Conservation (phyloP, 352 stramenopile genomes). For the Halophytophthora polymorphica region DNA sequence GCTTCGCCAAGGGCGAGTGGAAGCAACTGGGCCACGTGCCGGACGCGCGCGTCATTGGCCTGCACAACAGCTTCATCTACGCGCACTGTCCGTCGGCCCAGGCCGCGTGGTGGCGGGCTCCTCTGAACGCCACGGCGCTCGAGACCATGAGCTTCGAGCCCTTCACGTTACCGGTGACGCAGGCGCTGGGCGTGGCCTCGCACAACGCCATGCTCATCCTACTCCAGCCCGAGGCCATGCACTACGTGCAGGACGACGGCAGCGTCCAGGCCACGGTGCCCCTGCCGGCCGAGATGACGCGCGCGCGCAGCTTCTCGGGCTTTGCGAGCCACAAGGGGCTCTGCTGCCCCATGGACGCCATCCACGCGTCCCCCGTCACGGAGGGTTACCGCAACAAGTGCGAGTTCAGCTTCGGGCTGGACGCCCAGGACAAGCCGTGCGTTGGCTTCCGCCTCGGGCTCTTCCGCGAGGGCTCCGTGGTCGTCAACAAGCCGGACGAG, state of each 20-base stretch:
- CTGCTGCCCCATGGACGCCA: conserved; percentile 85
- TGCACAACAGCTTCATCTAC: conserved; percentile 80
- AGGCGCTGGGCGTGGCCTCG: conserved; percentile 58
- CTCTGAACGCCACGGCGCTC: conserved; percentile 39
- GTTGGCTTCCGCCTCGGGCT: conserved; percentile 86
- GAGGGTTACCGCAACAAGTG: conserved; percentile 97
- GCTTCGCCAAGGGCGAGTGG: conserved; percentile 63
- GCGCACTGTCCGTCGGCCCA: conserved; percentile 23
- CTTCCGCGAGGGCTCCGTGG: conserved; percentile 75
- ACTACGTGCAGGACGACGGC: conserved; percentile 37
- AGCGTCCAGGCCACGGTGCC: conserved; percentile 33
- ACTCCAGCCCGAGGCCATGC: conserved; percentile 38
- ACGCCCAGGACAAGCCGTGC: conserved; percentile 67
- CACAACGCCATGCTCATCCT: conserved; percentile 77
- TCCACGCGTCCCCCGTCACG: conserved; percentile 77
- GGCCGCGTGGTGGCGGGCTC: conserved; percentile 50
- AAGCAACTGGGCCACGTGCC: conserved; percentile 44
- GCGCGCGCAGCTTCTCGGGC: conserved; percentile 29
- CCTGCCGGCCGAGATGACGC: conserved; percentile 18
- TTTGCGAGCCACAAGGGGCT: conserved; percentile 83
- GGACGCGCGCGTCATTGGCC: conserved; percentile 42
- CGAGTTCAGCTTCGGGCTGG: conserved; percentile 94
- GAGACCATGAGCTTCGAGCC: conserved; percentile 50
- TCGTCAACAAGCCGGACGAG: conserved; percentile 60
- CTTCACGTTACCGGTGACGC: conserved; percentile 19